Conservation (phyloP, 1,284 basidiomycete genomes). For the Cutaneotrichosporon curvatum region DNA sequence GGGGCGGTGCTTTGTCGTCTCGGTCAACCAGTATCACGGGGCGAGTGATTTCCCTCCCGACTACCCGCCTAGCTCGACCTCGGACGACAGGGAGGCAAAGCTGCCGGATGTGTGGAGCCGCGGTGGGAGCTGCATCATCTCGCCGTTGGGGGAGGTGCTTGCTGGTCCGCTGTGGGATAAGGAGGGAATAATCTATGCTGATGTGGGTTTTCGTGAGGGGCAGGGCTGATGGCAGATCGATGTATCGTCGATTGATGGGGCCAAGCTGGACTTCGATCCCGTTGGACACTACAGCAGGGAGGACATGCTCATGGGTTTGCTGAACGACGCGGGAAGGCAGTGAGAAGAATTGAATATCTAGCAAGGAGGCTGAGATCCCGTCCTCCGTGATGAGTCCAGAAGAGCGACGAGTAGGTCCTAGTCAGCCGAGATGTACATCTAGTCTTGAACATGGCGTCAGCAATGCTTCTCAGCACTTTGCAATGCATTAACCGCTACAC, state of each 20-base stretch:
- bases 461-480: no score
- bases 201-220: constrained; percentile 18
- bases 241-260: constrained; percentile 55
- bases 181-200: constrained; percentile 60
- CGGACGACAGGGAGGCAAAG: constrained; percentile 3
- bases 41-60: constrained; percentile 24
- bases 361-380: no score
- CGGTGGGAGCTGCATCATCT: constrained; percentile 63
- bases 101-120: constrained; percentile 27
- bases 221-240: constrained; percentile 49
- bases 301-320: constrained; percentile 44
- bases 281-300: constrained; percentile 63
- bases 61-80: constrained; percentile 19
- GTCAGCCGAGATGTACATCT: no score
- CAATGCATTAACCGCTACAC: no score
- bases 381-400: no score
- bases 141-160: constrained; percentile 59
- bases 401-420: no score
- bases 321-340: constrained; percentile 4
- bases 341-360: neutral
- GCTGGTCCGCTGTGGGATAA: constrained; percentile 59
- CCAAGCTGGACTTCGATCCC: constrained; percentile 65
- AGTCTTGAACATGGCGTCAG: no score
- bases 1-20: constrained; percentile 68
- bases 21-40: constrained; percentile 41